These are phyloP conservation scores for Cunninghamia lanceolata DNA, from an alignment of 75 land plant genomes.

Conservation along the genomic window DNA sequence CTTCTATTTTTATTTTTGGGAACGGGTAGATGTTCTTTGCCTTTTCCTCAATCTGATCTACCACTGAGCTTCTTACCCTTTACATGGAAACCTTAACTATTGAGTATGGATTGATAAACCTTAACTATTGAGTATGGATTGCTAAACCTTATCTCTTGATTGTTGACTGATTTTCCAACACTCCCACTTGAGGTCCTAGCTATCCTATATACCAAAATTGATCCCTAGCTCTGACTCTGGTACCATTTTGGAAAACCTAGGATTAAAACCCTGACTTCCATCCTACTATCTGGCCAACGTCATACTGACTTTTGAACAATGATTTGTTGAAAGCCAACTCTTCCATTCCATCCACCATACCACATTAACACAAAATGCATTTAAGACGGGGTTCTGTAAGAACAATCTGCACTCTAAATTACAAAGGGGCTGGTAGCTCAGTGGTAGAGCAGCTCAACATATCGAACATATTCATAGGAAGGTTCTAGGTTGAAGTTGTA, in stretches of 20 bases:
- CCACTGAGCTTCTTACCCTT: neutral
- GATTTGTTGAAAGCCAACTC: neutral
- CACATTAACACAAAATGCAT: neutral
- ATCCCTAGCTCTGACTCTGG: neutral
- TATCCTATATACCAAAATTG: neutral
- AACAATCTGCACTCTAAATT: neutral
- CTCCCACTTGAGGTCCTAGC: neutral
- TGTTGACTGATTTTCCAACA: neutral
- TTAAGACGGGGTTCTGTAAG: neutral
- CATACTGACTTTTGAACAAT: neutral
- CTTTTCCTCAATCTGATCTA: neutral
- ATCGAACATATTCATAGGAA: neutral
- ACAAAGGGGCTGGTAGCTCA: neutral
- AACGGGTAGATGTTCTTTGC: neutral
- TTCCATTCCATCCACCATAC: neutral
- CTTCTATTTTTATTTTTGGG: neutral
- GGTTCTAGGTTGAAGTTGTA: no score
- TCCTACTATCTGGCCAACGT: neutral
- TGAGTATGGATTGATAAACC: neutral
- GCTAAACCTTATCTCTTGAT: neutral
- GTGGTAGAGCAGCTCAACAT: neutral
- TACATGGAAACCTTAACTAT: neutral
- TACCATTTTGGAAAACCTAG: neutral
- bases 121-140: neutral
- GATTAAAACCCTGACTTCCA: neutral